Evolutionary conservation across 257 asterid species (phyloP).

Genomic region (Dorcoceras hygrometricum): DNA sequence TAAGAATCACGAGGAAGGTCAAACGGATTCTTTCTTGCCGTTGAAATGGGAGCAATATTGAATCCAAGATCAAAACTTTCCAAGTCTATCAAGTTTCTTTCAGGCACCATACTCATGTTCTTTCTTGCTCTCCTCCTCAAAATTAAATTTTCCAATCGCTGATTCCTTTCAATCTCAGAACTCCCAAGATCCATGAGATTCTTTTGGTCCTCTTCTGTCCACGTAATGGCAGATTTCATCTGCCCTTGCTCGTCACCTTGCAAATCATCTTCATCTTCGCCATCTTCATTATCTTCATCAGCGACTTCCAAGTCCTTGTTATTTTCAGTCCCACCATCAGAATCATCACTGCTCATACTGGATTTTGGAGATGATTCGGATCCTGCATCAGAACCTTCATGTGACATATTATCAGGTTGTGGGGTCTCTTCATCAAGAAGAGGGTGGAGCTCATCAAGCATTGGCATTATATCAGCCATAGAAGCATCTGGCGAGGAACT

Average conservation of each 20-base stretch:
- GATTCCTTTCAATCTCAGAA: conserved; percentile 59
- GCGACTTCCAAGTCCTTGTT: conserved; percentile 38
- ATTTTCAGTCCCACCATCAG: conserved; percentile 44
- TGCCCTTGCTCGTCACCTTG: conserved; percentile 35
- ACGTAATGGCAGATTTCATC: conserved; percentile 38
- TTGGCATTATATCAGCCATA: conserved; percentile 84
- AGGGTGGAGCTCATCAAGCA: conserved; percentile 96
- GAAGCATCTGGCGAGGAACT: conserved; percentile 96
- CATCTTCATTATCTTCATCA: conserved; percentile 46
- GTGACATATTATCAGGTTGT: conserved; percentile 42
- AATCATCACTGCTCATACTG: conserved; percentile 37
- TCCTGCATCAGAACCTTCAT: conserved; percentile 44
- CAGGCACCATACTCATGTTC: conserved; percentile 45
- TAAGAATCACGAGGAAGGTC: conserved; percentile 43
- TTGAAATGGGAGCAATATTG: conserved; percentile 53
- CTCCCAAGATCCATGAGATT: conserved; percentile 51
- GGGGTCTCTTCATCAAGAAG: conserved; percentile 73
- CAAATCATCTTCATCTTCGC: conserved; percentile 40
- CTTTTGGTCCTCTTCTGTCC: conserved; percentile 73
- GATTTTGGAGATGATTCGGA: conserved; percentile 40
- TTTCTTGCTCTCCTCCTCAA: conserved; percentile 44
- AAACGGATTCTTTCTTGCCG: conserved; percentile 66
- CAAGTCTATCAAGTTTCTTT: conserved; percentile 71
- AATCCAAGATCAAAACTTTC: conserved; percentile 59
- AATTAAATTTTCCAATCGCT: conserved; percentile 47